Percentiles rank a stretch among this genome's conserved stretches.
Evolutionary conservation across 768 basidiomycete species (phyloP).

Genomic region (Lactifluus subvellereus): DNA sequence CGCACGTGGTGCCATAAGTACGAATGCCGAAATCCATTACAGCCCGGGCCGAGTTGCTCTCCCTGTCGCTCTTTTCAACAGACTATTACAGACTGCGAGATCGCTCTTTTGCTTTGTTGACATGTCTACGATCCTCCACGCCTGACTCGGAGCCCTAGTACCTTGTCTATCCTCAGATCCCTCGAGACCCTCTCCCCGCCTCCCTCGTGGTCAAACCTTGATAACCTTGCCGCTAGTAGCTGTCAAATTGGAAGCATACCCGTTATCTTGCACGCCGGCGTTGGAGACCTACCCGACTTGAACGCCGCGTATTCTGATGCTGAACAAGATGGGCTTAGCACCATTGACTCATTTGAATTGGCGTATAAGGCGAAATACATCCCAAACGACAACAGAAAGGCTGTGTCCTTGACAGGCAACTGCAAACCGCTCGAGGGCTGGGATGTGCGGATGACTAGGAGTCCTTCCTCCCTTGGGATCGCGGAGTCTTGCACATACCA

Average conservation of each 20-base stretch:
- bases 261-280: conserved; percentile 16
- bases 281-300: background rate
- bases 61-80: background rate
- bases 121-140: conserved; percentile 8
- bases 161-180: conserved; percentile 16
- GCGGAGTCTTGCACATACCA: background rate
- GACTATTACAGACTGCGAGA: background rate
- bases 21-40: too few relatives aligned
- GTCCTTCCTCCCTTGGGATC: background rate
- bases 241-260: conserved; percentile 22
- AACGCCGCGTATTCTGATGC: background rate
- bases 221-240: conserved; percentile 2
- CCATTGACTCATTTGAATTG: background rate
- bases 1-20: too few relatives aligned
- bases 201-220: conserved; percentile 19
- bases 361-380: background rate
- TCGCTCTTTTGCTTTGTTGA: background rate
- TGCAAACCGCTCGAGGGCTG: background rate
- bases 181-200: conserved; percentile 21
- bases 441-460: background rate
- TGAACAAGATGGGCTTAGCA: background rate
- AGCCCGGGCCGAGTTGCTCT: background rate
- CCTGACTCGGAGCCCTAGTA: conserved; percentile 14
- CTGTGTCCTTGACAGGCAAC: background rate
- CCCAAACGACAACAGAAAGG: background rate